Conservation (phyloP, 177 flowering plant genomes). For the Vitis hybrid region DNA sequence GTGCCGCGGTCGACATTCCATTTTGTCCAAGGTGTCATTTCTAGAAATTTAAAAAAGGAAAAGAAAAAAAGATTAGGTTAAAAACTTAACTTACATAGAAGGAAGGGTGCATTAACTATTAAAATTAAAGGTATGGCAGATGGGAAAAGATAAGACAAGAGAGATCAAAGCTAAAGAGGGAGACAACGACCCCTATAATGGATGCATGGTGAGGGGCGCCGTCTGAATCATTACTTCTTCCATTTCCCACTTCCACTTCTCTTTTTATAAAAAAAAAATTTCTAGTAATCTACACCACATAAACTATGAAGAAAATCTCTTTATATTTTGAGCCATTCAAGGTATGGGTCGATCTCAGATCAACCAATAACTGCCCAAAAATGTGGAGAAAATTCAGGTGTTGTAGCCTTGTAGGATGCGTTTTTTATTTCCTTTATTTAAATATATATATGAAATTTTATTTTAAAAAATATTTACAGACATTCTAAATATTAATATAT, state of each 20-base stretch:
- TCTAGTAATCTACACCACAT: neutral
- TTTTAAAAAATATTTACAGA: no score
- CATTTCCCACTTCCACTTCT: neutral
- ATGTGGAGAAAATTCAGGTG: neutral
- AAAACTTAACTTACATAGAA: no score
- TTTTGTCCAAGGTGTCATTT: no score
- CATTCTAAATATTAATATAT: no score
- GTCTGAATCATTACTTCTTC: conserved; percentile 11
- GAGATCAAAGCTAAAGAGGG: neutral
- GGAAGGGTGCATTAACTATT: no score
- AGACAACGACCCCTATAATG: conserved; percentile 6
- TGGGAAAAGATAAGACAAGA: neutral
- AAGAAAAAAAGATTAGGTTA: no score
- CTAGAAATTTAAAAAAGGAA: no score
- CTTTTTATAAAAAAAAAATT: neutral
- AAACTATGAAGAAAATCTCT: neutral
- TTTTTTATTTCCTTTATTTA: no score
- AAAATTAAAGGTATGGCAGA: no score
- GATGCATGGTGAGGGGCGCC: conserved; percentile 8
- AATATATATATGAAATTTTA: no score
- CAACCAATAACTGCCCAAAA: neutral
- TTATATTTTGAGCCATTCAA: neutral
- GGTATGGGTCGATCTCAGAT: neutral
- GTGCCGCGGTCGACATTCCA: no score
- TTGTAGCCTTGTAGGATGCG: neutral